These are phyloP conservation scores for Candida nonsorbophila DNA, from an alignment of 805 yeast genomes.

Conservation along the genomic window DNA sequence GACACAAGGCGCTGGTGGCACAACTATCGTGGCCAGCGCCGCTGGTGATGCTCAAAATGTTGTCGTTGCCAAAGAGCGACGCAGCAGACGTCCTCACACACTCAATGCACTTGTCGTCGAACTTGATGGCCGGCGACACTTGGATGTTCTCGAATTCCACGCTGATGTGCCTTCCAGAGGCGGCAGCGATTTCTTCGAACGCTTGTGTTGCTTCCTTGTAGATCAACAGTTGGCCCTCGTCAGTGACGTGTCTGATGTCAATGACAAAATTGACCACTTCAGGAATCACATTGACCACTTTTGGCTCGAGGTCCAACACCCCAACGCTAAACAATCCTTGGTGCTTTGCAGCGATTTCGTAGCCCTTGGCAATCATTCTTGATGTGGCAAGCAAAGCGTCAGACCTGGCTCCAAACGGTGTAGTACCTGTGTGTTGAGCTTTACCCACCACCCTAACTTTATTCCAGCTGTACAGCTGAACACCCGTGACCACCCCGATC, in stretches of 20 bases:
- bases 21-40: conserved; percentile 80
- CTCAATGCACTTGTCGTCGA: conserved; percentile 45
- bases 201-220: conserved; percentile 23
- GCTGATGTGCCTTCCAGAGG: conserved; percentile 22
- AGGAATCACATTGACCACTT: conserved; percentile 64
- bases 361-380: conserved; percentile 49
- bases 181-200: conserved; percentile 29
- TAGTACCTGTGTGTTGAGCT: conserved; percentile 72
- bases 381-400: conserved; percentile 61
- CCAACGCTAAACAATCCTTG: conserved; percentile 59
- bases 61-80: conserved; percentile 41
- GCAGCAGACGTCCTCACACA: conserved; percentile 50
- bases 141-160: conserved; percentile 41
- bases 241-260: conserved; percentile 60
- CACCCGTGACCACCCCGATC: conserved; percentile 64
- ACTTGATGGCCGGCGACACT: conserved; percentile 52
- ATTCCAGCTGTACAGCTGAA: conserved; percentile 63
- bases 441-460: conserved; percentile 53
- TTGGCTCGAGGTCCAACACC: conserved; percentile 51
- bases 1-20: conserved; percentile 48
- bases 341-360: conserved; percentile 47
- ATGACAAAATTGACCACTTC: conserved; percentile 52
- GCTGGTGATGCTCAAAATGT: conserved; percentile 45
- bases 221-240: too few relatives aligned
- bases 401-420: conserved; percentile 55